Percentiles rank a stretch among this genome's conserved stretches.
phyloP scores from a whole-genome alignment of 768 basidiomycete species.

The Agaricus blazei region DNA sequence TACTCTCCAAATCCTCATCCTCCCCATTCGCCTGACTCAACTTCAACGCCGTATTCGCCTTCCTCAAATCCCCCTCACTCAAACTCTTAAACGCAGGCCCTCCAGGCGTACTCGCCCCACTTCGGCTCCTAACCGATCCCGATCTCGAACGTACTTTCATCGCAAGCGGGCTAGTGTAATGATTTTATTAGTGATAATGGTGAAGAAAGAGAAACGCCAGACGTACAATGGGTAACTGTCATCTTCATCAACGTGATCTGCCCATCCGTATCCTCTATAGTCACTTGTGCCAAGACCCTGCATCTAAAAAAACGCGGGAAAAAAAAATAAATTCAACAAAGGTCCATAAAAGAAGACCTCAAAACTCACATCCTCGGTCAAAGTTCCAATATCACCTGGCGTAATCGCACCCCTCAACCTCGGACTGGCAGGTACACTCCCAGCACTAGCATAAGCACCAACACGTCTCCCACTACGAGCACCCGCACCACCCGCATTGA shows the following conservation, averaged over 20 bases:
- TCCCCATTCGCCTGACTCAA: constrained; percentile 50
- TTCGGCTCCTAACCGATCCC: constrained; percentile 64
- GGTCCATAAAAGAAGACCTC: not conserved
- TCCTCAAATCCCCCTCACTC: constrained; percentile 81
- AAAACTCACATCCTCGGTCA: constrained; percentile 73
- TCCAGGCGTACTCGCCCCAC: constrained; percentile 76
- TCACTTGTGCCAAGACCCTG: constrained; percentile 82
- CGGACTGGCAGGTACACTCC: constrained; percentile 83
- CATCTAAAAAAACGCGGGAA: constrained; percentile 47
- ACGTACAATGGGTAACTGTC: constrained; percentile 87
- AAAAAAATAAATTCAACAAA: not conserved
- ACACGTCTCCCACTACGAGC: constrained; percentile 28
- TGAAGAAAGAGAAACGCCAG: constrained; percentile 3
- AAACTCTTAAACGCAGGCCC: constrained; percentile 75
- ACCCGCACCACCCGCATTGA: constrained; percentile 40
- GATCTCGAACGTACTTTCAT: constrained; percentile 86
- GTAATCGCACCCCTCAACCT: constrained; percentile 82
- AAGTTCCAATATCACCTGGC: constrained; percentile 88
- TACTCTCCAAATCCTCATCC: not conserved
- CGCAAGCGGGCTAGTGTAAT: constrained; percentile 62
- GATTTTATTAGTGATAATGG: not conserved
- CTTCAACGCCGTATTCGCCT: constrained; percentile 71
- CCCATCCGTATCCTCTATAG: constrained; percentile 69
- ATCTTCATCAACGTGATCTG: constrained; percentile 74
- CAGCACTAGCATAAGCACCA: constrained; percentile 38